phyloP scores from a whole-genome alignment of 176 grass and related monocot species.

The Saccharum spontaneum region DNA sequence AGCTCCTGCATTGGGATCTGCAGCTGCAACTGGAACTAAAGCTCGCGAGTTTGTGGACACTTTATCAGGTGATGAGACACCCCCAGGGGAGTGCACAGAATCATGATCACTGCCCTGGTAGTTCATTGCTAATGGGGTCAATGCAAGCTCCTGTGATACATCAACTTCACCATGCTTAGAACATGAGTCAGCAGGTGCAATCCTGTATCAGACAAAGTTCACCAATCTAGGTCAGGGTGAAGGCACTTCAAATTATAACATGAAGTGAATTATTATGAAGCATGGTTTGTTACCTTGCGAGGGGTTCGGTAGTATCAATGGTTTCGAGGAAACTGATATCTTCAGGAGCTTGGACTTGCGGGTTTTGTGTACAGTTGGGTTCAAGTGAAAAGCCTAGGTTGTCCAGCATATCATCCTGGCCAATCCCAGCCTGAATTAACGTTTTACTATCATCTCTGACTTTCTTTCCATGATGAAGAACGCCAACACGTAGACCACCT shows the following conservation, averaged over 20 bases:
- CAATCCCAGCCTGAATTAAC: slow-evolving; percentile 70
- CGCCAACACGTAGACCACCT: slow-evolving; percentile 68
- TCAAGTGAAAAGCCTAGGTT: slow-evolving; percentile 85
- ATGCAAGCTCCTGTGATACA: slow-evolving; percentile 54
- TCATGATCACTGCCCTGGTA: slow-evolving; percentile 71
- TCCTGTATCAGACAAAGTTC: slow-evolving; percentile 45
- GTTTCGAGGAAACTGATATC: slow-evolving; percentile 55
- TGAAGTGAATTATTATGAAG: background rate
- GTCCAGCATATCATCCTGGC: slow-evolving; percentile 51
- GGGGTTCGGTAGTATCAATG: slow-evolving; percentile 62
- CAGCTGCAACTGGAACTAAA: slow-evolving; percentile 43
- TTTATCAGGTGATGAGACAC: slow-evolving; percentile 66
- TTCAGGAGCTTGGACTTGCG: slow-evolving; percentile 44
- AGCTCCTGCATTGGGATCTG: slow-evolving; percentile 50
- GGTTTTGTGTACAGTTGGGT: slow-evolving; percentile 52
- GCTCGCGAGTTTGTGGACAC: slow-evolving; percentile 46
- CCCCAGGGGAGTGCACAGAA: slow-evolving; percentile 54
- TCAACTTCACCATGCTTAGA: slow-evolving; percentile 46
- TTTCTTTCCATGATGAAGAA: slow-evolving; percentile 87
- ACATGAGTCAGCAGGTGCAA: slow-evolving; percentile 41
- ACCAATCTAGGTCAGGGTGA: slow-evolving; percentile 10
- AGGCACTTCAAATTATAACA: slow-evolving; percentile 6
- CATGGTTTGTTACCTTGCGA: slow-evolving; percentile 67
- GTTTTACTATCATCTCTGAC: slow-evolving; percentile 86
- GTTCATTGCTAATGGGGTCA: slow-evolving; percentile 53